Base-by-base conservation (phyloP, 345 rosid genomes). In the Boechera divaricarpa region DNA sequence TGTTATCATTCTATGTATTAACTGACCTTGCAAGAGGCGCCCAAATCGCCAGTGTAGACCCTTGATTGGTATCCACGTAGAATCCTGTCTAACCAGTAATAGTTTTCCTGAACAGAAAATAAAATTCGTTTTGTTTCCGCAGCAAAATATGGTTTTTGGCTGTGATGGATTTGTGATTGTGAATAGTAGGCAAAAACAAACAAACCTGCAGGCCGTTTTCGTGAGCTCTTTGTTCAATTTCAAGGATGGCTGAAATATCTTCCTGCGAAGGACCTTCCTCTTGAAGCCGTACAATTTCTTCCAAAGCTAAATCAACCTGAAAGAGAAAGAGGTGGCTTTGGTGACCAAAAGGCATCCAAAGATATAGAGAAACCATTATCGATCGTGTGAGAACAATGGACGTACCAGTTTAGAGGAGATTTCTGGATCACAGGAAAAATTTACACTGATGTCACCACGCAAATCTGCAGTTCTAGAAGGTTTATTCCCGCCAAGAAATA, bases 141-240 rank as follows among this genome's bases (percentile, higher is more conserved):
- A 61, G 33, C 13, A 61, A 38, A 61, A 16, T 62, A 53, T 47
- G 38, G 63, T 39, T 51, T 49, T 35, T 29, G 32, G 57, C 33
- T 39, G 68, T 9, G 35, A 15, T 42, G 21, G 57, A 44, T 55
- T 42, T 36, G 51, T 26, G 53, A 56, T 32, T 66, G 21, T 56
- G 32, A 35, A 56, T 45, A 55, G 16, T 42, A 33, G n/a, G 21
- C 12, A 13, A 16, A 18, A 58, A 13, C 42, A 2, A 39, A 39
- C 12, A 39, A 62, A 54, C 98, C 95, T 93, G 95, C 82, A 90
- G 72, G 82, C 98, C 97, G 55, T 88, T 91, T 82, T 93, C 98
- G 72, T 91, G 91, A 76, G 96, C 92, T 86, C 97, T 86, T 85
- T 91, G 98, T 80, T 91, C 98, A 29, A 94, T 89, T 87, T 91